Evolutionary conservation across 2,329 filamentous ascomycete genomes (phyloP).

Genomic region (Colletotrichum sp.): DNA sequence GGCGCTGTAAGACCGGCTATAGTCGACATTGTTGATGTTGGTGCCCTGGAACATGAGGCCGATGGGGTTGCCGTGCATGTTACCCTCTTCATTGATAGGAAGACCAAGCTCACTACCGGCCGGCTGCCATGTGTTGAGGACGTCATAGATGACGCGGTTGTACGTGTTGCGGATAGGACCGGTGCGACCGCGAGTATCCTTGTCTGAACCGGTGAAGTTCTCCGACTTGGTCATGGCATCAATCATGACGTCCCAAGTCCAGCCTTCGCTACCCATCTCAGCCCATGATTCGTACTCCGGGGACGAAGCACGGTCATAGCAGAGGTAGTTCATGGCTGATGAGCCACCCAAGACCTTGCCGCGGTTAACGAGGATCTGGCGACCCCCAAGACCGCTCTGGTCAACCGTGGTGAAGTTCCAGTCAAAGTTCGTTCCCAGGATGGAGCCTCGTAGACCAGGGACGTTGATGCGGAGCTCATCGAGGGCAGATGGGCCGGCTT

Average conservation of each 20-base stretch:
- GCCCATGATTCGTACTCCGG: slow-evolving; percentile 42
- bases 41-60: slow-evolving; percentile 30
- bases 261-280: slow-evolving; percentile 37
- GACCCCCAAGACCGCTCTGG: slow-evolving; percentile 42
- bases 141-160: slow-evolving; percentile 13
- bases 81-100: not conserved
- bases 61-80: slow-evolving; percentile 18
- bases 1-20: slow-evolving; percentile 35
- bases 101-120: not conserved
- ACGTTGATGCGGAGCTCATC: slow-evolving; percentile 35
- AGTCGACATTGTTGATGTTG: slow-evolving; percentile 33
- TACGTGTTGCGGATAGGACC: slow-evolving; percentile 25
- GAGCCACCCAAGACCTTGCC: slow-evolving; percentile 55
- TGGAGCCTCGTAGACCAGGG: slow-evolving; percentile 33
- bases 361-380: slow-evolving; percentile 45
- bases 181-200: slow-evolving; percentile 20
- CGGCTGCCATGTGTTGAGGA: slow-evolving; percentile 18
- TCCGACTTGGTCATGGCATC: slow-evolving; percentile 31
- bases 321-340: slow-evolving; percentile 49
- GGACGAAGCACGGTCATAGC: slow-evolving; percentile 38
- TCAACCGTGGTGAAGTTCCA: slow-evolving; percentile 49
- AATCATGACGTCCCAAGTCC: slow-evolving; percentile 41
- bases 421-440: slow-evolving; percentile 33
- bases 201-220: slow-evolving; percentile 26
- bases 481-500: slow-evolving; percentile 30